phyloP scores from a whole-genome alignment of 2,329 filamentous ascomycete genomes.

The Zymoseptoria crescenta region DNA sequence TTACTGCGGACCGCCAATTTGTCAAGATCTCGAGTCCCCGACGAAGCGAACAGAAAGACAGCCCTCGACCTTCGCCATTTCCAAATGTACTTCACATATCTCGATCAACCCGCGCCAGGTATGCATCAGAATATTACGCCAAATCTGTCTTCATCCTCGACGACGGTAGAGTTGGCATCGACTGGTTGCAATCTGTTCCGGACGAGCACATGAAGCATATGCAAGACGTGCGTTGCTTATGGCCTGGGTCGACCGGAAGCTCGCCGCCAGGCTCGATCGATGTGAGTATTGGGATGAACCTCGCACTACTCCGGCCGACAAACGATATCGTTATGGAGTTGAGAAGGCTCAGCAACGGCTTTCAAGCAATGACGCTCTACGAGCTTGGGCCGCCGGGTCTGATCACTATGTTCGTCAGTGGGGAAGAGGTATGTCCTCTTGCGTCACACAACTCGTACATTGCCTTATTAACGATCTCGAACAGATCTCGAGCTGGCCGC shows the following conservation, averaged over 20 bases:
- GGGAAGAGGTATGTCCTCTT: neutral
- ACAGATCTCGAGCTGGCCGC: neutral
- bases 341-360: neutral
- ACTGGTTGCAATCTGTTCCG: neutral
- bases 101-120: neutral
- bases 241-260: neutral
- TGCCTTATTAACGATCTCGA: neutral
- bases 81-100: neutral
- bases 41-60: neutral
- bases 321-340: neutral
- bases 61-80: neutral
- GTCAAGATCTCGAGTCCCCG: neutral
- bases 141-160: neutral
- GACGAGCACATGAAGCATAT: neutral
- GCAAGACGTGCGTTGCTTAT: neutral
- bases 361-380: neutral
- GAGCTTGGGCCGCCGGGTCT: neutral
- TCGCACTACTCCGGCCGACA: neutral
- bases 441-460: neutral
- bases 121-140: neutral
- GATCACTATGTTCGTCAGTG: neutral
- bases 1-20: neutral
- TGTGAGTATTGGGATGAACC: neutral
- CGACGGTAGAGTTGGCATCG: neutral
- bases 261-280: neutral